Conservation (phyloP, 257 asterid genomes). For the Striga asiatica region DNA sequence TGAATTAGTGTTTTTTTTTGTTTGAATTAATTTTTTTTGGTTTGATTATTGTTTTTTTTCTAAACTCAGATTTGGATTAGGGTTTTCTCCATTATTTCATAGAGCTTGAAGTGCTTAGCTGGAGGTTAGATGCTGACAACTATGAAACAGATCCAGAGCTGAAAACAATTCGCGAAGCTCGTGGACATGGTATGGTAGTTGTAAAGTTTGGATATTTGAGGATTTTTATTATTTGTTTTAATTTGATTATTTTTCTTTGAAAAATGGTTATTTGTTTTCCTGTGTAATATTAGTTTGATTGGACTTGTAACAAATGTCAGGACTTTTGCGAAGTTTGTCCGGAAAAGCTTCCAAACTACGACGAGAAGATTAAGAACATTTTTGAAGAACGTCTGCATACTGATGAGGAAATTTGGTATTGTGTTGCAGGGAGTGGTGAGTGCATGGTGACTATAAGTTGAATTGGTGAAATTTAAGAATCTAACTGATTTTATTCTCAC, state of each 20-base stretch:
- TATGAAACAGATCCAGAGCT: constrained; percentile 83
- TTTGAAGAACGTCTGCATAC: constrained; percentile 91
- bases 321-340: constrained; percentile 91
- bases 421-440: constrained; percentile 89
- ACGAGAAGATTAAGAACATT: constrained; percentile 71
- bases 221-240: neutral
- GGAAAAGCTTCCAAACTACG: constrained; percentile 75
- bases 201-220: neutral
- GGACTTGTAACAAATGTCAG: constrained; percentile 16
- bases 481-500: too few relatives aligned
- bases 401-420: constrained; percentile 89
- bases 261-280: too few relatives aligned
- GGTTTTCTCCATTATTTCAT: too few relatives aligned
- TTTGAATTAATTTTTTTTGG: too few relatives aligned
- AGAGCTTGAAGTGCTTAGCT: constrained; percentile 94
- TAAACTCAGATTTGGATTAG: too few relatives aligned
- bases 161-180: constrained; percentile 73
- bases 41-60: too few relatives aligned
- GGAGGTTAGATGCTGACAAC: constrained; percentile 86
- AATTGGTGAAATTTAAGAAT: too few relatives aligned
- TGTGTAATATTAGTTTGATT: too few relatives aligned
- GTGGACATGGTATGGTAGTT: constrained; percentile 57
- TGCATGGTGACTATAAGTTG: constrained; percentile 8
- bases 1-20: too few relatives aligned
- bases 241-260: too few relatives aligned